Evolutionary conservation across 163 green algal species (phyloP).

Genomic region (Picocystis sp.): DNA sequence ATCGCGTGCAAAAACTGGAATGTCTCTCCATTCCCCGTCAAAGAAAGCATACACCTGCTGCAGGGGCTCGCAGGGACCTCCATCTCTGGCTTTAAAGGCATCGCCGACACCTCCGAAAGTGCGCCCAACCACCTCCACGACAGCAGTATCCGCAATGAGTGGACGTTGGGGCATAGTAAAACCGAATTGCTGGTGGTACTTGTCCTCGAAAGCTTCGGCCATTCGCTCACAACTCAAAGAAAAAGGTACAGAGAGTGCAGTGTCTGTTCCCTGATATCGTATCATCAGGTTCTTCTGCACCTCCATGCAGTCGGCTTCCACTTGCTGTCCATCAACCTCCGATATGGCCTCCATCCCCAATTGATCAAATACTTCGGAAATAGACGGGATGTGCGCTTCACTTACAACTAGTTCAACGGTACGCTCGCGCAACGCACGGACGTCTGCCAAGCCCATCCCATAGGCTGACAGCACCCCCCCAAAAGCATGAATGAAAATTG

Average conservation of each 20-base stretch:
- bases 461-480: slow-evolving; percentile 82
- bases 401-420: background rate
- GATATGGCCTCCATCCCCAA: background rate
- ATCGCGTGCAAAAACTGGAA: slow-evolving; percentile 44
- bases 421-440: slow-evolving; percentile 4
- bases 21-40: slow-evolving; percentile 43
- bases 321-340: background rate
- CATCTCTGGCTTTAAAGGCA: background rate
- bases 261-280: slow-evolving; percentile 3
- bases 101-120: background rate
- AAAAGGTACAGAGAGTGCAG: slow-evolving; percentile 1
- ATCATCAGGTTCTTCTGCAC: slow-evolving; percentile 3
- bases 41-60: slow-evolving; percentile 42
- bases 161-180: slow-evolving; percentile 57
- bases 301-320: background rate
- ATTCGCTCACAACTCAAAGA: background rate
- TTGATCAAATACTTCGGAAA: background rate
- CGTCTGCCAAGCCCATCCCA: slow-evolving; percentile 81
- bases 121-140: slow-evolving; percentile 1
- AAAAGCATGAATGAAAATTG: slow-evolving; percentile 70
- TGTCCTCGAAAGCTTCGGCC: background rate
- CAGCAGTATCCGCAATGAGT: slow-evolving; percentile 52
- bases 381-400: background rate
- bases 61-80: background rate
- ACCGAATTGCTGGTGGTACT: slow-evolving; percentile 36